Conservation (phyloP, 495 filamentous ascomycete genomes). For the Thozetella sp. region DNA sequence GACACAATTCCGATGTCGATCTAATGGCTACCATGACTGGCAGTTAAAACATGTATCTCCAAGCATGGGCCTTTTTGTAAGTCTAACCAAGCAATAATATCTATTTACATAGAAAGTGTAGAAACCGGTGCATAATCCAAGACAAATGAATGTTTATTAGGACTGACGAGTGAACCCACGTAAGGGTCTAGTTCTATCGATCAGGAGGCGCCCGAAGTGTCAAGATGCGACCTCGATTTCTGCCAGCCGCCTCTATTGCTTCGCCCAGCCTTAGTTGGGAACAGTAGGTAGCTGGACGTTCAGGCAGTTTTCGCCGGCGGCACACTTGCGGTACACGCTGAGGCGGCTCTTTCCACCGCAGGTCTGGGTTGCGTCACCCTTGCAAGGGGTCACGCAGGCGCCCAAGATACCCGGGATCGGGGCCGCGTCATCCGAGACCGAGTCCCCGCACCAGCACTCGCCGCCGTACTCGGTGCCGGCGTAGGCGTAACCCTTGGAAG, state of each 20-base stretch:
- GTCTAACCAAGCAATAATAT: no score
- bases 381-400: slow-evolving; percentile 26
- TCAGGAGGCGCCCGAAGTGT: no score
- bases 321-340: slow-evolving; percentile 15
- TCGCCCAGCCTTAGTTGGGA: neutral
- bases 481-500: slow-evolving; percentile 35
- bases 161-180: no score
- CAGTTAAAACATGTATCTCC: no score
- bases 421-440: slow-evolving; percentile 8
- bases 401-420: slow-evolving; percentile 6
- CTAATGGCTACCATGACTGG: no score
- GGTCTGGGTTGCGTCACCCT: slow-evolving; percentile 21
- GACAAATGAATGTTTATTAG: no score
- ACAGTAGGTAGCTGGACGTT: neutral
- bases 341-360: slow-evolving; percentile 25
- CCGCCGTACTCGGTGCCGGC: slow-evolving; percentile 58
- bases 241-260: no score
- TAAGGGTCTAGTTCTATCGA: no score
- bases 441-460: slow-evolving; percentile 58
- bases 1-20: no score
- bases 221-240: neutral
- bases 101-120: no score
- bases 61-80: no score
- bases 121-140: no score
- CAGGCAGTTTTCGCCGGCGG: neutral